A percentile compares a stretch with the other conserved stretches of the same genome.
These are phyloP conservation scores for Albugo laibachii DNA, from an alignment of 352 stramenopile species.

Conservation along the genomic window DNA sequence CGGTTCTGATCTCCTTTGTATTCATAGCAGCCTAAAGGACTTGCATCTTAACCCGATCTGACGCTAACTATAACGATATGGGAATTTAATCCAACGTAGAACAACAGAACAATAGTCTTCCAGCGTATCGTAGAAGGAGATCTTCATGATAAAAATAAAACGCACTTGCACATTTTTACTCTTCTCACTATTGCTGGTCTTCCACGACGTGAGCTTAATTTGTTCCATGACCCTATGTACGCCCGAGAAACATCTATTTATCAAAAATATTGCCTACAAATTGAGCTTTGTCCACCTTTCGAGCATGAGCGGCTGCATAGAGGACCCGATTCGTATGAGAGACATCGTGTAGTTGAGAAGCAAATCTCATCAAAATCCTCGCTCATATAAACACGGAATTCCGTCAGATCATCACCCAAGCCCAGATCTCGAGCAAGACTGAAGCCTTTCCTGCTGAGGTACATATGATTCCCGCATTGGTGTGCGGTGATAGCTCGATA, in stretches of 20 bases:
- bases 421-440: slow-evolving; percentile 47
- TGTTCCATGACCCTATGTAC: slow-evolving; percentile 55
- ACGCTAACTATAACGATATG: slow-evolving; percentile 89
- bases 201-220: slow-evolving; percentile 27
- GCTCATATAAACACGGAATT: slow-evolving; percentile 59
- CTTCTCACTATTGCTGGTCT: too few species aligned
- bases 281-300: slow-evolving; percentile 75
- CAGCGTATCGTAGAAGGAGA: too few species aligned
- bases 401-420: slow-evolving; percentile 51
- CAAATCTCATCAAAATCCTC: slow-evolving; percentile 72
- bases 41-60: slow-evolving; percentile 60
- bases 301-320: slow-evolving; percentile 42
- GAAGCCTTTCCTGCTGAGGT: slow-evolving; percentile 71
- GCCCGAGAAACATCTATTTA: slow-evolving; percentile 56
- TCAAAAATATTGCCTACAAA: slow-evolving; percentile 72
- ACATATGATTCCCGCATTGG: slow-evolving; percentile 58
- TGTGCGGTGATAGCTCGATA: slow-evolving; percentile 29
- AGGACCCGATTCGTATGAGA: slow-evolving; percentile 45
- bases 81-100: slow-evolving; percentile 80
- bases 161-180: too few species aligned
- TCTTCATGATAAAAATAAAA: too few species aligned
- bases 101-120: too few species aligned
- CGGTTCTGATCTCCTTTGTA: background rate
- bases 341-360: slow-evolving; percentile 50
- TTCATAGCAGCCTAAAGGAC: slow-evolving; percentile 40